Base-by-base conservation (phyloP, 1,139 yeast genomes). In the Ogataea hybrid region DNA sequence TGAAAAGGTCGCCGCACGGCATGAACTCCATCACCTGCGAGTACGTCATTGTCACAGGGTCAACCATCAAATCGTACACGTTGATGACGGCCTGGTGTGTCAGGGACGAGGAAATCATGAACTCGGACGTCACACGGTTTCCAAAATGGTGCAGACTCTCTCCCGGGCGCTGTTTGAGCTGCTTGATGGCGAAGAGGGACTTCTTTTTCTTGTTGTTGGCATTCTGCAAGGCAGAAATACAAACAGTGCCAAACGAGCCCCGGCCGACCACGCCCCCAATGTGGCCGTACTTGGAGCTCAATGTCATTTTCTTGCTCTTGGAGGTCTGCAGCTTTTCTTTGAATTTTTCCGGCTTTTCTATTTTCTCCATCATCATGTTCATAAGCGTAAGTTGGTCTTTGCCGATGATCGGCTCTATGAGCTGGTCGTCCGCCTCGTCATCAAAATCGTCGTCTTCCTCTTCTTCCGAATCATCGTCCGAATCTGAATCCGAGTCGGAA, bases 21-120 rank as follows among this genome's bases (percentile, higher is more conserved):
- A 88, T 79, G 56, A 79, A 82, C 56, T 81, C 88, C 88, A 84
- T 79, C n/a, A 84, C 84, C 57, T 81, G 88, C 32, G 81, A 75
- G 53, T 84, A 79, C 50, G 83, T 79, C 50, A 79, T 69, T 16
- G 67, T 56, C 4, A 64, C 57, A 1, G 65, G 63, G 48, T 71
- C 72, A 39, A 73, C 73, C 82, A 83, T 76, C 42, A 87, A 65
- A 59, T 86, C 95, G 27, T 81, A 70, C 3, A 88, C 79, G 48
- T 75, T 74, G 27, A 83, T 77, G 22, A 87, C 76, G 51, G 88
- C 84, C 44, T 83, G 79, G 57, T 81, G 84, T 46, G 81, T 75
- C 48, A 87, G 62, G 0, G 85, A 75, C 34, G 84, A 80, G 2
- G 90, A 81, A 33, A 87, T 79, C 52, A 84, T 78, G 61, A 84